Percentiles rank a stretch among this genome's conserved stretches.
Conservation (phyloP, 768 basidiomycete species). For the Pholiota conissans region DNA sequence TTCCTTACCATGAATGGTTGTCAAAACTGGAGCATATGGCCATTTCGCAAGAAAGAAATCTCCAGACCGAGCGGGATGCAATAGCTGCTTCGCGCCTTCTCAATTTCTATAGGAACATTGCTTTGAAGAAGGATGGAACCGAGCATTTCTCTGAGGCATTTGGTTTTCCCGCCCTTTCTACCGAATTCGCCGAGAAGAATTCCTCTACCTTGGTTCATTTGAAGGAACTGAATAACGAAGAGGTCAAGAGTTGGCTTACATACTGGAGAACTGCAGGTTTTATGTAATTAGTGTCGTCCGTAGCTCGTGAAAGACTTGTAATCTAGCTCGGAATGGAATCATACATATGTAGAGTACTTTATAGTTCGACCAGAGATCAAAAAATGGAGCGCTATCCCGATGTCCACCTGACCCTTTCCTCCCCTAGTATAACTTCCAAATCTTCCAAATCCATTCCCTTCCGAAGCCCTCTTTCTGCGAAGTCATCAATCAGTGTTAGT, state of each 20-base stretch:
- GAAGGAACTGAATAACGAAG: background rate
- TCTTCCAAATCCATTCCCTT: background rate
- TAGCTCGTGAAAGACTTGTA: too few species aligned
- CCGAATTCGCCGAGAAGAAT: background rate
- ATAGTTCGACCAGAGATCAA: too few species aligned
- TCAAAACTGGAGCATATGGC: slow-evolving; percentile 14
- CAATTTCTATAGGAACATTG: background rate
- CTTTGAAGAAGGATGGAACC: background rate
- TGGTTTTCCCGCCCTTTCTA: background rate
- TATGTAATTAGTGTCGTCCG: too few species aligned
- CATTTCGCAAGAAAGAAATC: background rate
- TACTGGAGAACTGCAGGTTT: background rate
- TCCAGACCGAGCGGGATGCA: background rate
- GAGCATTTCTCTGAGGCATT: background rate
- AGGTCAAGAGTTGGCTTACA: background rate
- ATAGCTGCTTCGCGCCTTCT: background rate
- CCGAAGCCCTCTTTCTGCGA: background rate
- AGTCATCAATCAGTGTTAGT: background rate
- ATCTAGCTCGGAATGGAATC: too few species aligned
- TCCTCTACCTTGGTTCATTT: background rate
- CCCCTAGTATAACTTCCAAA: background rate
- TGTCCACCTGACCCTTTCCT: background rate
- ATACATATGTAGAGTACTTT: too few species aligned
- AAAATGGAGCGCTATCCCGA: too few species aligned
- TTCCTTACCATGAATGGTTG: slow-evolving; percentile 29